Conservation (phyloP, 2,329 filamentous ascomycete genomes). For the Neurospora sp. region DNA sequence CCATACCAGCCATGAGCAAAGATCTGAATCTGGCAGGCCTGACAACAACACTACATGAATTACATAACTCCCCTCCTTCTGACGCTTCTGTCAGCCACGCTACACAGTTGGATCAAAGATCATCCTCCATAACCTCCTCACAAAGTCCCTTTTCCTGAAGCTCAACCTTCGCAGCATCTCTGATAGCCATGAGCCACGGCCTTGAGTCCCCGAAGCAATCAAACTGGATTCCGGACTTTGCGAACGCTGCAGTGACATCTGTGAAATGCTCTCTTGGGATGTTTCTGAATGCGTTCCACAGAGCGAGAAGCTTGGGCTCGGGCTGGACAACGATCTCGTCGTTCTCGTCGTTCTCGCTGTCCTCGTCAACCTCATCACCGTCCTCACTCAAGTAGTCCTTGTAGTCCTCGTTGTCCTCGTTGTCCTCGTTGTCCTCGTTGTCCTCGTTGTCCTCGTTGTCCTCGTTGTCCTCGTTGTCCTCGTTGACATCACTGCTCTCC, state of each 20-base stretch:
- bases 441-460: too few species aligned
- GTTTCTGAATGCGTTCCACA: background rate
- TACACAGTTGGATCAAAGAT: background rate
- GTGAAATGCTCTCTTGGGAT: background rate
- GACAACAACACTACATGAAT: background rate
- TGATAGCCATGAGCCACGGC: background rate
- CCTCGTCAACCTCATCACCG: too few species aligned
- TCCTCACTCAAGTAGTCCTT: too few species aligned
- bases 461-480: too few species aligned
- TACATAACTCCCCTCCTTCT: too few species aligned
- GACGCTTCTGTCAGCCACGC: too few species aligned
- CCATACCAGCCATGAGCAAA: background rate
- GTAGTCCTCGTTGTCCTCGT: too few species aligned
- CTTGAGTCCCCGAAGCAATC: background rate
- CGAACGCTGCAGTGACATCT: background rate
- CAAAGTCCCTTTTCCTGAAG: background rate
- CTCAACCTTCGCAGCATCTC: background rate
- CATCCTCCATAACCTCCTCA: background rate
- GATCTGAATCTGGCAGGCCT: background rate
- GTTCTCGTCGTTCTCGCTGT: too few species aligned
- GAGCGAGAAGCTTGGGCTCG: background rate
- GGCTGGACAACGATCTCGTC: background rate
- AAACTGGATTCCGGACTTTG: fast-evolving
- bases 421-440: too few species aligned
- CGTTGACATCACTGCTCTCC: too few species aligned